Conservation (phyloP, 2,329 filamentous ascomycete genomes). For the Zymoseptoria tritici region DNA sequence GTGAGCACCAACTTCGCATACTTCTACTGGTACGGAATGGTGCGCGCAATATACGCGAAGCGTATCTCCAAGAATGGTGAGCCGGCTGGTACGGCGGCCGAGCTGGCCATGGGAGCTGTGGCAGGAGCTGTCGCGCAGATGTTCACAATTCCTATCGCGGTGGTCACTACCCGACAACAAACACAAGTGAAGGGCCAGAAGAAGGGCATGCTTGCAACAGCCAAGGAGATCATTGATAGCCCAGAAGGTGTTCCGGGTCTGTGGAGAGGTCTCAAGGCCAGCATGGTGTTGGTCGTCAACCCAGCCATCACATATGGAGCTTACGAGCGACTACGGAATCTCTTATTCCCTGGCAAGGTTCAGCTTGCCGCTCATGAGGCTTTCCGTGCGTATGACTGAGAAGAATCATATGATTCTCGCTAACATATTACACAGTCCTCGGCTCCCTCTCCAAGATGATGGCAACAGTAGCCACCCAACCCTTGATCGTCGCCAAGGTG, state of each 20-base stretch:
- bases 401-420: background rate
- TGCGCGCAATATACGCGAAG: slow-evolving; percentile 69
- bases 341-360: slow-evolving; percentile 68
- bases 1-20: slow-evolving; percentile 98
- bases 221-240: slow-evolving; percentile 77
- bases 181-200: slow-evolving; percentile 78
- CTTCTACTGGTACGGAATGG: slow-evolving; percentile 96
- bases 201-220: slow-evolving; percentile 81
- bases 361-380: slow-evolving; percentile 77
- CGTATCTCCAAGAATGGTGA: slow-evolving; percentile 32
- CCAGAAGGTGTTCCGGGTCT: slow-evolving; percentile 84
- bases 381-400: slow-evolving; percentile 62
- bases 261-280: slow-evolving; percentile 93
- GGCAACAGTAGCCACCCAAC: slow-evolving; percentile 87
- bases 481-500: slow-evolving; percentile 95
- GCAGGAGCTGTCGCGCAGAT: slow-evolving; percentile 88
- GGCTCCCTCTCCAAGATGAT: slow-evolving; percentile 88
- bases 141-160: slow-evolving; percentile 93
- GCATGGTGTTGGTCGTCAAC: slow-evolving; percentile 89
- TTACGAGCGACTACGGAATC: slow-evolving; percentile 77
- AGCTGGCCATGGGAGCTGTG: slow-evolving; percentile 76
- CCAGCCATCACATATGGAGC: slow-evolving; percentile 96
- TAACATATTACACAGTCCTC: slow-evolving; percentile 49
- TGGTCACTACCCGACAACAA: slow-evolving; percentile 92
- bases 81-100: slow-evolving; percentile 69